Conservation (phyloP, 768 basidiomycete genomes). For the Naganishia vishniacii region DNA sequence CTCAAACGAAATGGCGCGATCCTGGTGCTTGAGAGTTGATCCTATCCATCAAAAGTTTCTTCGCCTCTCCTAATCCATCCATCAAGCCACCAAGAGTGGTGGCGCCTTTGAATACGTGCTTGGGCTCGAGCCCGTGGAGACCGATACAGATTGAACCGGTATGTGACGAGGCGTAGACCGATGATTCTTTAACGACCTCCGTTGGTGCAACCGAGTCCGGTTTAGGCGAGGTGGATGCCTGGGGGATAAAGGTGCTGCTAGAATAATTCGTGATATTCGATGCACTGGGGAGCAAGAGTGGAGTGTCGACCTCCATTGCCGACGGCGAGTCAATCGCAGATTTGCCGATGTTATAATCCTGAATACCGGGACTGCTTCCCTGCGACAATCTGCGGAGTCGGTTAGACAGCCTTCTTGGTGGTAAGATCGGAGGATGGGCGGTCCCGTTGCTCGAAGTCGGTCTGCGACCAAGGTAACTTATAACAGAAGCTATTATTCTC, state of each 20-base stretch:
- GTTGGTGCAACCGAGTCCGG: not conserved
- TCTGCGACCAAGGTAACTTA: slow-evolving; percentile 24
- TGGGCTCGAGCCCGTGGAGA: slow-evolving; percentile 19
- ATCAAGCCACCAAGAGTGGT: slow-evolving; percentile 18
- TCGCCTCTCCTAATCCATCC: slow-evolving; percentile 23
- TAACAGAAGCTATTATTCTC: not conserved
- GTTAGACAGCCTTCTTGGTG: slow-evolving; percentile 22
- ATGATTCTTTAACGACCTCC: slow-evolving; percentile 24
- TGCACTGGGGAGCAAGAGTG: slow-evolving; percentile 7
- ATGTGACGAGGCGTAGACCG: slow-evolving; percentile 22
- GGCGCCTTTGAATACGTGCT: slow-evolving; percentile 19
- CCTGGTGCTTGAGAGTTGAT: not conserved
- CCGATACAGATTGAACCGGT: slow-evolving; percentile 25
- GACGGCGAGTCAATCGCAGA: slow-evolving; percentile 12
- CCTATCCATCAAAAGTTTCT: slow-evolving; percentile 4
- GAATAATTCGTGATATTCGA: slow-evolving; percentile 14
- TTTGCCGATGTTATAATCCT: not conserved
- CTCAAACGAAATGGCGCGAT: not conserved
- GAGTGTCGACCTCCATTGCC: slow-evolving; percentile 25
- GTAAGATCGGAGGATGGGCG: slow-evolving; percentile 13
- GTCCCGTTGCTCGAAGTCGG: not conserved
- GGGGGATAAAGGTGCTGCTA: slow-evolving; percentile 13
- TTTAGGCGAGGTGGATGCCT: not conserved
- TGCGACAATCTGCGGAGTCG: slow-evolving; percentile 20
- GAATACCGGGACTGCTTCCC: not conserved